These are phyloP conservation scores for Fusarium sp. DNA, from an alignment of 2,329 filamentous ascomycete genomes.

Conservation along the genomic window DNA sequence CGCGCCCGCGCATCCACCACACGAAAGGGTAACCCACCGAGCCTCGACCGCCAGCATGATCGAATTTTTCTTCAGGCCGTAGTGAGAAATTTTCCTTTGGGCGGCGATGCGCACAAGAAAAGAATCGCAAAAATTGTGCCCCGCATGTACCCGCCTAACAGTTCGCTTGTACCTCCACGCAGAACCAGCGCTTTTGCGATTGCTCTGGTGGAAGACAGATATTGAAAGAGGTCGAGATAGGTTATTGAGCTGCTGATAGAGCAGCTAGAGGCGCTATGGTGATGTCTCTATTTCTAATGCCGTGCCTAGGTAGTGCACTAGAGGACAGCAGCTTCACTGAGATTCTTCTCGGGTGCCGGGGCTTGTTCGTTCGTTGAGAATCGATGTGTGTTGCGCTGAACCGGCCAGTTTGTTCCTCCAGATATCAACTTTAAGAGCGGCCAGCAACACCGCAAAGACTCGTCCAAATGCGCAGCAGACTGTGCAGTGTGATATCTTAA, in stretches of 20 bases:
- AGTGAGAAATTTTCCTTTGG: conserved; percentile 42
- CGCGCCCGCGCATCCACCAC: conserved; percentile 30
- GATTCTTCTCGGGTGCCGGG: background rate
- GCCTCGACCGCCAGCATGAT: conserved; percentile 36
- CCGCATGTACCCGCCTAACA: conserved; percentile 46
- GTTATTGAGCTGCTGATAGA: background rate
- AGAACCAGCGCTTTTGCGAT: background rate
- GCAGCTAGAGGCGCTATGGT: background rate
- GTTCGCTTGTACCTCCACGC: conserved; percentile 40
- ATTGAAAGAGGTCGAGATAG: conserved; percentile 6
- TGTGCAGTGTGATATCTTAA: background rate
- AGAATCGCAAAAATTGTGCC: conserved; percentile 25
- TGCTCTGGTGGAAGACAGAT: conserved; percentile 3
- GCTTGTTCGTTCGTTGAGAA: background rate
- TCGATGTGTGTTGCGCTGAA: background rate
- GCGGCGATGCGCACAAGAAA: conserved; percentile 25
- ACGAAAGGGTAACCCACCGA: conserved; percentile 28
- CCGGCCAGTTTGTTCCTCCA: background rate
- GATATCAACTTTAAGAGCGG: background rate
- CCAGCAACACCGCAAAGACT: background rate
- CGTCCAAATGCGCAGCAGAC: background rate
- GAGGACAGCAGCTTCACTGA: background rate
- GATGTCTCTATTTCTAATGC: background rate
- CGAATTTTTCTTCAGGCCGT: conserved; percentile 39
- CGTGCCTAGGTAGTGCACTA: background rate